Evolutionary conservation across 768 basidiomycete species (phyloP).

Genomic region (Suillus paluster): DNA sequence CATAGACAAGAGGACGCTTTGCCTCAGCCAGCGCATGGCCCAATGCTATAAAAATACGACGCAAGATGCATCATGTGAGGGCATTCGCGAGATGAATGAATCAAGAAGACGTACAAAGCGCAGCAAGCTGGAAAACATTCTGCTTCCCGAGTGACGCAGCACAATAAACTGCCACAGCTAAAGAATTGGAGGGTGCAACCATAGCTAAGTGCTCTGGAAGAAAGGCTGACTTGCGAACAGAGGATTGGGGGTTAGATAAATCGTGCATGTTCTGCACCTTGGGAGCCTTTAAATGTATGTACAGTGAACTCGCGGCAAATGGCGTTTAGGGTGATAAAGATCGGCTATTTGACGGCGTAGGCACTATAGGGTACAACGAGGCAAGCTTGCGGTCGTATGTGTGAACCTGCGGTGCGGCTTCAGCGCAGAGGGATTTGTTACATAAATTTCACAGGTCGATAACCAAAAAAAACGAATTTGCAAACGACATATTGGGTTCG

Average conservation of each 20-base stretch:
- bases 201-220: slow-evolving; percentile 24
- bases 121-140: slow-evolving; percentile 67
- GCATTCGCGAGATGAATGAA: slow-evolving; percentile 12
- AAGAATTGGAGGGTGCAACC: slow-evolving; percentile 36
- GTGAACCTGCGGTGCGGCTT: background rate
- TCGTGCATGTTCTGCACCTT: slow-evolving; percentile 15
- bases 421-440: background rate
- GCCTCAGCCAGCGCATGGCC: slow-evolving; percentile 70
- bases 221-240: background rate
- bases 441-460: slow-evolving; percentile 31
- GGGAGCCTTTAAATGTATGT: slow-evolving; percentile 32
- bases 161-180: slow-evolving; percentile 81
- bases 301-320: background rate
- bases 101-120: slow-evolving; percentile 57
- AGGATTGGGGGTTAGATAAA: slow-evolving; percentile 10
- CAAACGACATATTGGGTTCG: slow-evolving; percentile 40
- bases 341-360: background rate
- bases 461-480: too few species aligned
- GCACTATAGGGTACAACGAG: background rate
- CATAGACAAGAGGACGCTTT: slow-evolving; percentile 77
- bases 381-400: background rate
- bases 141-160: slow-evolving; percentile 73
- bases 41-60: slow-evolving; percentile 51
- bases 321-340: too few species aligned
- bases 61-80: slow-evolving; percentile 6